Percentiles rank a stretch among this genome's conserved stretches.
These are phyloP conservation scores for Volvox africanus DNA, from an alignment of 139 green algal species.

Conservation along the genomic window DNA sequence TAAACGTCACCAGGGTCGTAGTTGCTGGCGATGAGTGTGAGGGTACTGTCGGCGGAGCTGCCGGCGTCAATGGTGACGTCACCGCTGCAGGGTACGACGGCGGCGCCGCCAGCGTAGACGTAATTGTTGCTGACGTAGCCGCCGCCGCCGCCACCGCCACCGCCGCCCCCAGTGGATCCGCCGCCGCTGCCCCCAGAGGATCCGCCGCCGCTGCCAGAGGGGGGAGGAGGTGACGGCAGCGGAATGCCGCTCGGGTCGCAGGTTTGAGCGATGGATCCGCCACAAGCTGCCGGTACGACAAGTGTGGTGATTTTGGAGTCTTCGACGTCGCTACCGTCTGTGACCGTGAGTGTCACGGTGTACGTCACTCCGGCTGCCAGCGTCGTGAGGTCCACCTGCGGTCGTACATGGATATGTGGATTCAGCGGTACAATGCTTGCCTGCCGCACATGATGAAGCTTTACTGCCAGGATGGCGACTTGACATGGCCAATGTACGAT, in stretches of 20 bases:
- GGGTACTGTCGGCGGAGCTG: background rate
- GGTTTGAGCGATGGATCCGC: background rate
- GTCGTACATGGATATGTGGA: background rate
- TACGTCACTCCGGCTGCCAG: background rate
- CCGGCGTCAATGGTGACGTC: background rate
- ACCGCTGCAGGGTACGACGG: background rate
- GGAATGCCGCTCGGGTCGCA: background rate
- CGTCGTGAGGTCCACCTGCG: constrained; percentile 3
- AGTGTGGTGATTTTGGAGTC: background rate
- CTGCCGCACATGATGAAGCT: too few relatives aligned
- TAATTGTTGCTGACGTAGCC: background rate
- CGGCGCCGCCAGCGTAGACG: background rate
- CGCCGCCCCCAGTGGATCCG: background rate
- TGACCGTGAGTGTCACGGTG: constrained; percentile 7
- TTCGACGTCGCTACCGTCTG: constrained; percentile 8
- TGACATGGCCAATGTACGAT: too few relatives aligned
- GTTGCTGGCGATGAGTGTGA: background rate
- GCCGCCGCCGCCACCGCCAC: background rate
- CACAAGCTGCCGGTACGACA: background rate
- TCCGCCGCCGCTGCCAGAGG: background rate
- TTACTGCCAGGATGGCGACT: too few relatives aligned
- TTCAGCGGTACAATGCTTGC: too few relatives aligned
- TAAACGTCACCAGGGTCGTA: background rate
- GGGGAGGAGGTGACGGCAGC: background rate
- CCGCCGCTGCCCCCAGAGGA: too few relatives aligned